These are phyloP conservation scores for Massariosphaeria phaeospora DNA, from an alignment of 495 filamentous ascomycete species.

Conservation along the genomic window DNA sequence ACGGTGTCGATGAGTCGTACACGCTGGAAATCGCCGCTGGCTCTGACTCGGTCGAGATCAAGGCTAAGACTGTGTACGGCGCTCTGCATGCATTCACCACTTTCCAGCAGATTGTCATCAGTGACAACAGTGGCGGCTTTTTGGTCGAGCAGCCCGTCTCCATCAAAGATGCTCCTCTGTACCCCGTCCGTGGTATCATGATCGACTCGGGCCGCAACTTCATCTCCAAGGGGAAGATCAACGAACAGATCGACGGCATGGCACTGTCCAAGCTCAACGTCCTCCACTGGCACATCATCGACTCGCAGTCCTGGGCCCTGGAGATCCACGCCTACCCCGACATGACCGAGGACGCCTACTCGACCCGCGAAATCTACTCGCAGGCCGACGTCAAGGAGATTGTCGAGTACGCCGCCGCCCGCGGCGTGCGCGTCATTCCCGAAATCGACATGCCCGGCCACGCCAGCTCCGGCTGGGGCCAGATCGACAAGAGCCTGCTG, in stretches of 20 bases:
- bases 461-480: slow-evolving; percentile 52
- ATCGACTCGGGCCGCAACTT: slow-evolving; percentile 57
- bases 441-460: slow-evolving; percentile 57
- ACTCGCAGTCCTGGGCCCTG: slow-evolving; percentile 51
- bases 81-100: slow-evolving; percentile 59
- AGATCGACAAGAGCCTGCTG: slow-evolving; percentile 50
- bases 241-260: slow-evolving; percentile 53
- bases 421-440: slow-evolving; percentile 52
- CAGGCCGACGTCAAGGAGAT: slow-evolving; percentile 45
- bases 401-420: slow-evolving; percentile 47
- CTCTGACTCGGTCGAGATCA: slow-evolving; percentile 44
- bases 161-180: slow-evolving; percentile 46
- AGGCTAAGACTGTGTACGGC: slow-evolving; percentile 49
- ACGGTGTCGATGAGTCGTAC: slow-evolving; percentile 57
- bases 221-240: slow-evolving; percentile 49
- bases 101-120: slow-evolving; percentile 47
- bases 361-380: slow-evolving; percentile 45
- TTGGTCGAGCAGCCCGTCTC: slow-evolving; percentile 40
- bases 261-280: slow-evolving; percentile 55
- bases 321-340: slow-evolving; percentile 48
- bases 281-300: slow-evolving; percentile 55
- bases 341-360: slow-evolving; percentile 54
- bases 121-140: slow-evolving; percentile 40
- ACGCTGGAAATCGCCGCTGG: slow-evolving; percentile 45
- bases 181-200: slow-evolving; percentile 49